These are phyloP conservation scores for Cercospora zeae-maydis DNA, from an alignment of 2,329 filamentous ascomycete genomes.

Conservation along the genomic window DNA sequence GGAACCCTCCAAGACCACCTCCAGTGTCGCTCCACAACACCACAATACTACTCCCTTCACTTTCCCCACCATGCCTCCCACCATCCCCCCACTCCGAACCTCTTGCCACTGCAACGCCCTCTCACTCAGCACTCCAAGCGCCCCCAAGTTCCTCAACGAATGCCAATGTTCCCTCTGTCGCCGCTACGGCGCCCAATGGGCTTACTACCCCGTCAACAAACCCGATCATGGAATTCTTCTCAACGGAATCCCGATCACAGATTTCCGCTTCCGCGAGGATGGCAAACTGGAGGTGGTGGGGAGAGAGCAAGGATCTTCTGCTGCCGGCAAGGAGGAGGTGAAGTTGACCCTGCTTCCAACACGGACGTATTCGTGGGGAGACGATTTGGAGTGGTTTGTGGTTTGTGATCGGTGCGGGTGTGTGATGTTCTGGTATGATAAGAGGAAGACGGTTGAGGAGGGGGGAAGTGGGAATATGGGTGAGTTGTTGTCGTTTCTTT, in stretches of 20 bases:
- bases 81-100: background rate
- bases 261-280: background rate
- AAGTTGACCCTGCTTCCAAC: background rate
- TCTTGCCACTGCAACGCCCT: constrained; percentile 32
- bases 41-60: no score
- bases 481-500: no score
- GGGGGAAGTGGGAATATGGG: background rate
- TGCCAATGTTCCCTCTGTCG: constrained; percentile 33
- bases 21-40: no score
- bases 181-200: constrained; percentile 32
- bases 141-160: constrained; percentile 24
- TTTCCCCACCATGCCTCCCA: background rate
- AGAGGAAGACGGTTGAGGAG: constrained; percentile 6
- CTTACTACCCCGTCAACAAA: constrained; percentile 22
- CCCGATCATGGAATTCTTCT: background rate
- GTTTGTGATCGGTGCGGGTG: constrained; percentile 9
- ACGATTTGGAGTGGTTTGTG: background rate
- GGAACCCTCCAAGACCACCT: no score
- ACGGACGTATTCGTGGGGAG: background rate
- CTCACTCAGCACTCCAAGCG: constrained; percentile 23
- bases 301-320: background rate
- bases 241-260: constrained; percentile 2
- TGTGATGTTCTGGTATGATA: constrained; percentile 6
- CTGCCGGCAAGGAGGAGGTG: background rate
- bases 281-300: background rate